Conservation (phyloP, 2,329 filamentous ascomycete species). For the Stemphylium vesicarium region DNA sequence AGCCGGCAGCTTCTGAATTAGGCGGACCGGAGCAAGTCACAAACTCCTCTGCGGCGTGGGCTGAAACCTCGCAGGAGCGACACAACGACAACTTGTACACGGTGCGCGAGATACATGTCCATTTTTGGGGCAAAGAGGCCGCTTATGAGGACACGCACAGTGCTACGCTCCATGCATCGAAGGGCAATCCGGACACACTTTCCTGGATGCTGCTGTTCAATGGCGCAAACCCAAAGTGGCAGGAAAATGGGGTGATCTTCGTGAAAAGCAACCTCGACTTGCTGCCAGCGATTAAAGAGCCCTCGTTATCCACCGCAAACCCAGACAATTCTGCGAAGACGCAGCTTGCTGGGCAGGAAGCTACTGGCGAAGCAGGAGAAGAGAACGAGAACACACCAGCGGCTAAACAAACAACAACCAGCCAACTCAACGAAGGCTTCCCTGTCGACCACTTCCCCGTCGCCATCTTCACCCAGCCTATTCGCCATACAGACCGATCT, state of each 20-base stretch:
- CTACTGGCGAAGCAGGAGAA: too few relatives aligned
- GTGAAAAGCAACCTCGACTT: constrained; percentile 1
- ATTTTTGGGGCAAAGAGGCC: neutral
- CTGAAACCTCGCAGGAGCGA: neutral
- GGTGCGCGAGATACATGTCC: neutral
- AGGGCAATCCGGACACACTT: neutral
- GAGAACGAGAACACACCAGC: neutral
- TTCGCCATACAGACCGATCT: neutral
- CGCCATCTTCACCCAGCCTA: neutral
- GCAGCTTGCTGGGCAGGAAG: neutral
- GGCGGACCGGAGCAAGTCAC: neutral
- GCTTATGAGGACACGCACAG: neutral
- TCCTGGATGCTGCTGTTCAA: neutral
- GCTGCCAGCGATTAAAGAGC: neutral
- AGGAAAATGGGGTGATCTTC: neutral
- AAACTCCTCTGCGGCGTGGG: neutral
- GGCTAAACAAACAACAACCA: neutral
- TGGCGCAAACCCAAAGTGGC: neutral
- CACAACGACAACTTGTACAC: neutral
- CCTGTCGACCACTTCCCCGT: neutral
- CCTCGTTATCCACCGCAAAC: neutral
- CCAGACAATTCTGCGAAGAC: neutral
- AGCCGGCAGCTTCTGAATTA: too few relatives aligned
- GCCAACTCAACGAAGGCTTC: neutral
- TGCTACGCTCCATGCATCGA: neutral